These are phyloP conservation scores for Orbilia quercus DNA, from an alignment of 2,329 filamentous ascomycete species.

Conservation along the genomic window DNA sequence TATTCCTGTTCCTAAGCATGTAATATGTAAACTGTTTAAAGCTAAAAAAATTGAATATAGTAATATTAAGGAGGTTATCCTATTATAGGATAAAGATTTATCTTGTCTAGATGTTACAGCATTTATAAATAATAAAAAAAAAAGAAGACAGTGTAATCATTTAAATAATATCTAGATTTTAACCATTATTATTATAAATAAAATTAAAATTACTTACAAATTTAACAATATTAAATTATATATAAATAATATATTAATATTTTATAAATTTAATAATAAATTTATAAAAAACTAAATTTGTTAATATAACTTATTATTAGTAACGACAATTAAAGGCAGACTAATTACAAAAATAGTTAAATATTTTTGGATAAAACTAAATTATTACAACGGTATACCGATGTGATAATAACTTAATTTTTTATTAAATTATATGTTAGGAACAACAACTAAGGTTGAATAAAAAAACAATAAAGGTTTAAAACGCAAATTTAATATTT, in stretches of 20 bases:
- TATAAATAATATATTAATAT: slow-evolving; percentile 16
- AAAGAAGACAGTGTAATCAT: slow-evolving; percentile 4
- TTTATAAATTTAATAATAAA: slow-evolving; percentile 28
- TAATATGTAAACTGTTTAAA: slow-evolving; percentile 21
- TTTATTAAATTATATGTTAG: no score
- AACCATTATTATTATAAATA: slow-evolving; percentile 20
- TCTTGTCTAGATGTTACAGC: slow-evolving; percentile 12
- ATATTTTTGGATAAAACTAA: no score
- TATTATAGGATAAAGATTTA: slow-evolving; percentile 12
- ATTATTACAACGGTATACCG: no score
- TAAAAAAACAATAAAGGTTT: slow-evolving; percentile 9
- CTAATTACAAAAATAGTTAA: no score
- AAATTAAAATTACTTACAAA: slow-evolving; percentile 5
- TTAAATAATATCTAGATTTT: slow-evolving; percentile 2
- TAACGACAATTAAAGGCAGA: no score
- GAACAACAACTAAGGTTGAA: slow-evolving; percentile 33
- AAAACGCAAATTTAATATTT: slow-evolving; percentile 9
- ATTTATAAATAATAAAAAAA: slow-evolving; percentile 11
- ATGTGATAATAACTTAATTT: no score
- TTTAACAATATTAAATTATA: slow-evolving; percentile 15
- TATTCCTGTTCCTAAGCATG: slow-evolving; percentile 4
- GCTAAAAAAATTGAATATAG: slow-evolving; percentile 17
- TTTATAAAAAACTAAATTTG: slow-evolving; percentile 29
- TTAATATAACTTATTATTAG: slow-evolving; percentile 16
- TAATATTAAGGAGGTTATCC: slow-evolving; percentile 13